Evolutionary conservation across 495 filamentous ascomycete genomes (phyloP).

Genomic region (Acidiella bohemica): DNA sequence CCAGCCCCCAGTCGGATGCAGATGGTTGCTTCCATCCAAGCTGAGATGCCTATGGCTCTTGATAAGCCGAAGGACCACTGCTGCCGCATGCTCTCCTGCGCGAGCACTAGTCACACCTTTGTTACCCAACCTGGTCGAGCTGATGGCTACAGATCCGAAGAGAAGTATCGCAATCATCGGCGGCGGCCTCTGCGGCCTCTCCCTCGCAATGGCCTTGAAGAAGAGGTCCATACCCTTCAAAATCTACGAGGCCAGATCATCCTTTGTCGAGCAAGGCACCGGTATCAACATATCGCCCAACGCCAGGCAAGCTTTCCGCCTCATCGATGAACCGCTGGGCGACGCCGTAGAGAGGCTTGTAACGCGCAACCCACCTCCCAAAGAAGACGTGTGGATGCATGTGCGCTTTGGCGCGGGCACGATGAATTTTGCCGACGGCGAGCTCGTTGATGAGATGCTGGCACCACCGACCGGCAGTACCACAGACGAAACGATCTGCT

Average conservation of each 20-base stretch:
- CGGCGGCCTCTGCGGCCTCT: slow-evolving; percentile 10
- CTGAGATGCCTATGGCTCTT: too few relatives aligned
- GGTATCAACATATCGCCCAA: slow-evolving; percentile 21
- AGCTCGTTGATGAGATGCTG: slow-evolving; percentile 4
- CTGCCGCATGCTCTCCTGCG: too few relatives aligned
- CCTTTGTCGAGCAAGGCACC: slow-evolving; percentile 9
- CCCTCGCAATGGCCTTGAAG: slow-evolving; percentile 8
- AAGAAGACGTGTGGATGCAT: slow-evolving; percentile 20
- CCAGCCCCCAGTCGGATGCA: too few relatives aligned
- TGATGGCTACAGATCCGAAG: too few relatives aligned
- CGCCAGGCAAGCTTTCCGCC: slow-evolving; percentile 11
- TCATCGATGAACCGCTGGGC: slow-evolving; percentile 15
- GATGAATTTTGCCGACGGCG: slow-evolving; percentile 1
- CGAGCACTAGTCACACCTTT: too few relatives aligned
- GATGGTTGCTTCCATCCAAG: too few relatives aligned
- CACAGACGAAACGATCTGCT: slow-evolving; percentile 9
- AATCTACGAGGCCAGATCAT: slow-evolving; percentile 10
- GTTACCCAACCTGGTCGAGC: too few relatives aligned
- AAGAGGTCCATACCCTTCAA: slow-evolving; percentile 6
- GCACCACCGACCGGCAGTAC: slow-evolving; percentile 11
- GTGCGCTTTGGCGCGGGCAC: slow-evolving; percentile 12
- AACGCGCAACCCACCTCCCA: slow-evolving; percentile 31
- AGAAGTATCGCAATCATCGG: too few relatives aligned
- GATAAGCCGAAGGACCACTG: too few relatives aligned
- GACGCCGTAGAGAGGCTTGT: slow-evolving; percentile 17